phyloP scores from a whole-genome alignment of 2,329 filamentous ascomycete genomes.

The Cladorrhinum sp. region DNA sequence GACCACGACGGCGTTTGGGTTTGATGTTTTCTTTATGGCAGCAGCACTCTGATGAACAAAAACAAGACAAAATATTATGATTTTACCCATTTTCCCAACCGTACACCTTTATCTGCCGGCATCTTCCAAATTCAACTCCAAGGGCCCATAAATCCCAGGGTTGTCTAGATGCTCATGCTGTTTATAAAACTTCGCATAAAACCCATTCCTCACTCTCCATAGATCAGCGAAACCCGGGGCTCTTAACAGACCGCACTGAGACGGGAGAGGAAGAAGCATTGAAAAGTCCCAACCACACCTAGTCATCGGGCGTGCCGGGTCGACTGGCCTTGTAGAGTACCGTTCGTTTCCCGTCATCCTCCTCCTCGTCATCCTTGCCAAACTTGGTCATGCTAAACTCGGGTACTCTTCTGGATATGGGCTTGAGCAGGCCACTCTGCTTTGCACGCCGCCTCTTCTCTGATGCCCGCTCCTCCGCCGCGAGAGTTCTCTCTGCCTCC shows the following conservation, averaged over 20 bases:
- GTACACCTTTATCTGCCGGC: not conserved
- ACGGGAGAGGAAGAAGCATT: constrained; percentile 20
- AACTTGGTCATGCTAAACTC: constrained; percentile 60
- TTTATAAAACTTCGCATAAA: not conserved
- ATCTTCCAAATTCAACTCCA: not conserved
- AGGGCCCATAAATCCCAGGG: not conserved
- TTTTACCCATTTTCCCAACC: not conserved
- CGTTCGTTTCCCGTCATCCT: constrained; percentile 36
- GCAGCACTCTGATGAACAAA: not conserved
- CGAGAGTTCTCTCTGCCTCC: constrained; percentile 61
- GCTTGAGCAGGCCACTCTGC: constrained; percentile 33
- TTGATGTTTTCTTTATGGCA: not conserved
- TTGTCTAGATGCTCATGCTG: not conserved
- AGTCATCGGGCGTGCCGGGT: constrained; percentile 32
- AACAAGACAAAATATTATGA: not conserved
- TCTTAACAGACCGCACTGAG: constrained; percentile 13
- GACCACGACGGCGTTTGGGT: not conserved
- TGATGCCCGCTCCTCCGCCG: constrained; percentile 50
- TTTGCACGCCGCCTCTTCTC: constrained; percentile 37
- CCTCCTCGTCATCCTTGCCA: constrained; percentile 44
- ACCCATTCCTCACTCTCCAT: not conserved
- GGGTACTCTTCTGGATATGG: constrained; percentile 39
- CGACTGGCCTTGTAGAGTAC: constrained; percentile 36
- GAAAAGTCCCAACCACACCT: constrained; percentile 28
- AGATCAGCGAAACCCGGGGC: constrained; percentile 24